Evolutionary conservation across 2,329 filamentous ascomycete genomes (phyloP), one percentile per base, ranked within the genome.

Genomic region (Tolypocladium tropicale): DNA sequence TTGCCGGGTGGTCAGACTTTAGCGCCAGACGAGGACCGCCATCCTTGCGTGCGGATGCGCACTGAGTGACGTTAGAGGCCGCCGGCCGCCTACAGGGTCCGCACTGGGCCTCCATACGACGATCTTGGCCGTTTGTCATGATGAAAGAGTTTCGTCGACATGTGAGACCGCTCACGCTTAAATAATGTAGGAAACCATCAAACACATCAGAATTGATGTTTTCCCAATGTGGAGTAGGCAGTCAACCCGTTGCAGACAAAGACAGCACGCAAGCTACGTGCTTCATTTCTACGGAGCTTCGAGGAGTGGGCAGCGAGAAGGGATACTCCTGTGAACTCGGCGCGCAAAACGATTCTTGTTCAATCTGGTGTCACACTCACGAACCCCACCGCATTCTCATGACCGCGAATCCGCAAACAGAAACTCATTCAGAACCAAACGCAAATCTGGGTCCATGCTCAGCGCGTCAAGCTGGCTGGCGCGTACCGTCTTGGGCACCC

Each of bases 381-480:
- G 2, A 10, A 32, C 11, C 2, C 43, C 4, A 3, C 3, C 6
- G 9, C 7, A 32, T 32, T 18, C 36, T 55, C 50, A 60, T 1
- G 50, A 55, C 10, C 58, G 52, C 30, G 56, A 55, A 11, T 63
- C 58, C 0, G 60, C 62, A 41, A 63, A 46, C 51, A 63, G 48
- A 14, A 61, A 55, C 25, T 63, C 62, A 16, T 55, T 56, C 49
- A 63, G 33, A 30, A 62, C 53, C 28, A 59, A 57, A 9, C 60
- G 54, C 43, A 64, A 32, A 30, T 62, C 62, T 5, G 55, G 21
- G 23, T 62, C 61, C 60, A 64, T 64, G 12, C 63, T 61, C 32
- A 61, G 51, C 18, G 62, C 58, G 33, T 61, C 59, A 3, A 59
- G 49, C 56, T 61, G 57, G 5, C 56, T 57, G 2, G 56, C 61